Conservation (phyloP, 345 rosid genomes). For the Eucalyptus tenuipes region DNA sequence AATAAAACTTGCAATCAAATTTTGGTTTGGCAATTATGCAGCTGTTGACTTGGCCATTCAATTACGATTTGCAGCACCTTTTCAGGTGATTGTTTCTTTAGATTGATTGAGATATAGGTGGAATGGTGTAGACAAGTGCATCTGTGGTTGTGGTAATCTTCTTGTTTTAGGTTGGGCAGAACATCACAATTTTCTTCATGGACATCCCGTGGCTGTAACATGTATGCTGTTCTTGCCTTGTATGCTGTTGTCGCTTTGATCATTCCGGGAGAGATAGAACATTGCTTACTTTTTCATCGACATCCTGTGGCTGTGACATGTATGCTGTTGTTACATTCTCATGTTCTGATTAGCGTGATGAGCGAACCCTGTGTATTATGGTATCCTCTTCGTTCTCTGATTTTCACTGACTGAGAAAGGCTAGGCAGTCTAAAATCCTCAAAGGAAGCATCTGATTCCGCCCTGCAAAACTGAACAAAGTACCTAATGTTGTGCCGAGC, state of each 20-base stretch:
- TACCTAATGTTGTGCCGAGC: background rate
- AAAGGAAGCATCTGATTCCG: background rate
- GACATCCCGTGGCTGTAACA: background rate
- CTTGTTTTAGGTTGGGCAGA: background rate
- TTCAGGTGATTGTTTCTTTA: constrained; percentile 16
- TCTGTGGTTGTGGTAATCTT: background rate
- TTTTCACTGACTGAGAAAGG: background rate
- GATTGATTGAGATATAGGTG: background rate
- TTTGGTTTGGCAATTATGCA: background rate
- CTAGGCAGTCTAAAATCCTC: background rate
- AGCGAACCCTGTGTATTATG: background rate
- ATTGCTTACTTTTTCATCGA: background rate
- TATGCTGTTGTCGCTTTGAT: background rate
- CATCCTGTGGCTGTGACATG: background rate
- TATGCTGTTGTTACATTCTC: background rate
- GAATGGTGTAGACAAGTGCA: background rate
- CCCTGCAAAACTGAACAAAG: background rate
- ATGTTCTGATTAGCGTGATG: background rate
- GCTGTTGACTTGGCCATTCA: background rate
- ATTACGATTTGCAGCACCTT: constrained; percentile 26
- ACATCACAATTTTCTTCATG: background rate
- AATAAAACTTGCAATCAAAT: background rate
- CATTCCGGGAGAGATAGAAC: background rate
- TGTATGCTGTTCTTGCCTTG: background rate
- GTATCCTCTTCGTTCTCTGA: background rate